Base-by-base conservation (phyloP, 352 stramenopile species). In the Pythium angustatum region DNA sequence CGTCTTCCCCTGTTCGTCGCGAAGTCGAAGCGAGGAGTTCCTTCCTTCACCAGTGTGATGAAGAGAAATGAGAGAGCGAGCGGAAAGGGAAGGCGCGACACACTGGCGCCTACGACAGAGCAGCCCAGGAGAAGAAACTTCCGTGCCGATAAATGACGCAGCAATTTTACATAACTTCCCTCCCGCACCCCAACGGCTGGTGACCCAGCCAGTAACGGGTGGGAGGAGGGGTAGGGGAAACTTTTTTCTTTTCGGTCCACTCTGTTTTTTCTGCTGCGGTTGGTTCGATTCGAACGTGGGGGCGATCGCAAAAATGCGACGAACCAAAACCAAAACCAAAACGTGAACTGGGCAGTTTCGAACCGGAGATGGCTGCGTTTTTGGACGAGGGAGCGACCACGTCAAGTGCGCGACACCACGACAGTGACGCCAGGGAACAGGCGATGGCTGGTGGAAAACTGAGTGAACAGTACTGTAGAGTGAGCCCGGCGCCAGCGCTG, bases 51-150 rank as follows among this genome's bases (percentile, higher is more conserved):
- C 48, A 53, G 57, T 31, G 64, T 58, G 51, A 71, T 59, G 58
- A 64, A 64, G 65, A 72, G 65, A 72, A 71, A 66, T 64, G 57
- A 66, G 47, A 2, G 14, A 17, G 49, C 40, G n/a, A 40, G 31
- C 12, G 27, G 28, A 38, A 58, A 58, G 15, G 27, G 26, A 22
- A 1, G 36, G 34, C n/a, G n/a, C n/a, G n/a, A n/a, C n/a, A n/a
- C n/a, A n/a, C n/a, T n/a, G n/a, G n/a, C n/a, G n/a, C n/a, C n/a
- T n/a, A n/a, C n/a, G n/a, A n/a, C n/a, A n/a, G n/a, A n/a, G n/a
- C n/a, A n/a, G n/a, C n/a, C n/a, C n/a, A n/a, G n/a, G 41, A 34
- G 41, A 43, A 36, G 54, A 62, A 62, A 62, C 54, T 43, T 62
- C 54, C 54, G 12, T 28, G 27, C 36, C 34, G 36, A 26, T 38